A percentile compares a stretch with the other conserved stretches of the same genome.
phyloP scores from a whole-genome alignment of 768 basidiomycete genomes.

The Suillus variegatus region DNA sequence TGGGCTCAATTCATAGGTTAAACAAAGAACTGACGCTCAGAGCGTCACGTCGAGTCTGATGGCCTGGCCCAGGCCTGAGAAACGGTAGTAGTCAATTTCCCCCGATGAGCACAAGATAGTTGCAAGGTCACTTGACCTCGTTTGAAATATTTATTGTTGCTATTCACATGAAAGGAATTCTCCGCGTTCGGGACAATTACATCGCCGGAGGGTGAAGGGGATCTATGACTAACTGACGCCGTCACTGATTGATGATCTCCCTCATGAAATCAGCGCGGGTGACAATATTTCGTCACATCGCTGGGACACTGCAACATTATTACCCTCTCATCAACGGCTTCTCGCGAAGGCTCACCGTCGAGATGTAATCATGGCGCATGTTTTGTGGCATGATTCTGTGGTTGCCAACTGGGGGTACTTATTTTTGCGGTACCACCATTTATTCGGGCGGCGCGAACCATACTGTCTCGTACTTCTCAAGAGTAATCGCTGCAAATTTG shows the following conservation, averaged over 20 bases:
- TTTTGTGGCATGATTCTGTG: background rate
- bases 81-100: background rate
- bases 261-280: background rate
- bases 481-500: background rate
- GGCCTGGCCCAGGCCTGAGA: background rate
- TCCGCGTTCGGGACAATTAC: constrained; percentile 32
- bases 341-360: background rate
- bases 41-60: background rate
- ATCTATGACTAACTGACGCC: constrained; percentile 23
- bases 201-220: constrained; percentile 34
- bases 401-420: background rate
- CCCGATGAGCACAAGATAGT: too few species aligned
- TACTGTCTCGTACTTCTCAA: constrained; percentile 8
- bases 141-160: too few species aligned
- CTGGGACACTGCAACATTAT: background rate
- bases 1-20: background rate
- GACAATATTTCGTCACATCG: background rate
- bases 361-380: background rate
- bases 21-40: background rate
- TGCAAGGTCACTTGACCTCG: too few species aligned
- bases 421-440: constrained; percentile 16
- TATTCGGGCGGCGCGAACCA: constrained; percentile 12
- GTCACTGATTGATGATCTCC: background rate
- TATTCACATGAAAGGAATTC: constrained; percentile 19
- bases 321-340: background rate